Evolutionary conservation across 2,329 filamentous ascomycete genomes (phyloP), one percentile per base, ranked within the genome.

Genomic region (Hymenoscyphus repandus): DNA sequence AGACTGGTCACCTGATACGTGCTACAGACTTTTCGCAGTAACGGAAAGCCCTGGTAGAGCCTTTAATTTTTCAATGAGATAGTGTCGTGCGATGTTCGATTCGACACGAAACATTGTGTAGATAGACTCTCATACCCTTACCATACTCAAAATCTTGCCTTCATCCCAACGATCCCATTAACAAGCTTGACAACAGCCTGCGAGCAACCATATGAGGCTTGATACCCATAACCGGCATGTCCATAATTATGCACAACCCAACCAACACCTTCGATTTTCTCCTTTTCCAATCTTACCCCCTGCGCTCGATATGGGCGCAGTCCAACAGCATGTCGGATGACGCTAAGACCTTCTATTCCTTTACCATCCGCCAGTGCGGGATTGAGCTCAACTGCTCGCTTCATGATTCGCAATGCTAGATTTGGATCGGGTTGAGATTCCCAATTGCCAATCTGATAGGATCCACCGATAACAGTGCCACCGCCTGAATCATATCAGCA

Each of bases 251-350:
- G 80, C 39, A 85, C 78, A 2, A 82, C 75, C 60, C 72, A 73
- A 2, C 76, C 67, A 2, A 73, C 76, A 46, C 73, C 69, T 27
- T 27, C 7, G 32, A 86, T 73, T 36, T 69, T 72, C 61, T 87
- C 83, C 60, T 72, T 79, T 65, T 86, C 84, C 42, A 87, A 70
- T 43, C 84, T 74, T 20, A 79, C 76, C 0, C 84, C 83, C 11
- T 72, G 77, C 45, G 76, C 72, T 43, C 85, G 71, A 64, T 84
- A 71, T 2, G 85, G 85, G 45, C 85, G 70, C 54, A 88, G 60
- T 1, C 84, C 84, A 33, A 88, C 85, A 5, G 80, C 80, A 66
- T 88, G 83, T 11, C 83, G 72, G 51, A 88, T 75, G 30, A 88
- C 73, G 66, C 78, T 78, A 53, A 88, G 63, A 34, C 73, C 77